Percentiles rank a stretch among this genome's conserved stretches.
Evolutionary conservation across 352 stramenopile genomes (phyloP).

Genomic region (Phytophthora agathidicida): DNA sequence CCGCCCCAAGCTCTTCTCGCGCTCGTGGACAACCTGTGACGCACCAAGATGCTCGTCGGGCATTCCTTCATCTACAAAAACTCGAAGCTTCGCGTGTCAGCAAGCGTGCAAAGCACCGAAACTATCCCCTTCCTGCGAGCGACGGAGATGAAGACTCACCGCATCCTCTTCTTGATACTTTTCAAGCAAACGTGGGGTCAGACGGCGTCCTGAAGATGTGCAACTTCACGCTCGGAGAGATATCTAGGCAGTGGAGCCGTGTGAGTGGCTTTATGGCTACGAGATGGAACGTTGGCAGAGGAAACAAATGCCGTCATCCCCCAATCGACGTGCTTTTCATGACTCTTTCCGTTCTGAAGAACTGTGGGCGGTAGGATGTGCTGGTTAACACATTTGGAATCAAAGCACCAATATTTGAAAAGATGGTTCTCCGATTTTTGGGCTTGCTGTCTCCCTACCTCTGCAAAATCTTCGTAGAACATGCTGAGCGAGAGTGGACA

Average conservation of each 20-base stretch:
- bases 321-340: background rate
- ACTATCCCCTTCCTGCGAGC: too few species aligned
- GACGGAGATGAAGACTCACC: background rate
- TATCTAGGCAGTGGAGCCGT: background rate
- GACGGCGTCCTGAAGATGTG: background rate
- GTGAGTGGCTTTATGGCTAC: background rate
- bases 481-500: background rate
- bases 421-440: background rate
- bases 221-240: slow-evolving; percentile 1
- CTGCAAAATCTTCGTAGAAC: background rate
- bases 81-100: too few species aligned
- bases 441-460: background rate
- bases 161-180: background rate
- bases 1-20: too few species aligned
- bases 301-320: background rate
- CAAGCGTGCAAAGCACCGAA: too few species aligned
- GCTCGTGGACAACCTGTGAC: too few species aligned
- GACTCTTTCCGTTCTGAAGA: background rate
- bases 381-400: background rate
- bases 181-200: background rate
- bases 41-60: too few species aligned
- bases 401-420: background rate
- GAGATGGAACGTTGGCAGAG: background rate
- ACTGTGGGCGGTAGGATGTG: background rate
- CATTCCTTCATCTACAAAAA: too few species aligned